A percentile compares a stretch with the other conserved stretches of the same genome.
Conservation (phyloP, 106 monocot genomes). For the Xerophyta viscosa region DNA sequence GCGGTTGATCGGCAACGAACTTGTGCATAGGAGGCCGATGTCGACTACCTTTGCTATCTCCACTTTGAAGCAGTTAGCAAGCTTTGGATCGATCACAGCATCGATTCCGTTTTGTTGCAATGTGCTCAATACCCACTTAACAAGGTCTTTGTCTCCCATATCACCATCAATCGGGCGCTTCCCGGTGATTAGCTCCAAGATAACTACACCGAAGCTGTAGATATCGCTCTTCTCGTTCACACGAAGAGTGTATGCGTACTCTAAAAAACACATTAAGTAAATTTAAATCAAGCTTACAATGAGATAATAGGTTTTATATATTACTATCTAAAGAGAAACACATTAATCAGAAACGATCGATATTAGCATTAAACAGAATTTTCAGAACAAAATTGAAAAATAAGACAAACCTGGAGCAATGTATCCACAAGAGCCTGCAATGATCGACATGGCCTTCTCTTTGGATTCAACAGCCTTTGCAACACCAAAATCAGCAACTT, state of each 20-base stretch:
- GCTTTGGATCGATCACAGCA: constrained; percentile 23
- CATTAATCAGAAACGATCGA: no score
- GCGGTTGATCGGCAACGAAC: constrained; percentile 19
- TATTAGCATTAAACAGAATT: no score
- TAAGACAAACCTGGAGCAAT: constrained; percentile 65
- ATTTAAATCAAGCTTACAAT: no score
- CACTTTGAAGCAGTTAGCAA: constrained; percentile 11
- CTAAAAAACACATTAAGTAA: constrained; percentile 9
- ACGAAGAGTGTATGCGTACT: constrained; percentile 44
- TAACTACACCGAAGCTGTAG: constrained; percentile 37
- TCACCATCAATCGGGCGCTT: constrained; percentile 26
- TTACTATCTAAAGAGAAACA: no score
- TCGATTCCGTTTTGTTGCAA: constrained; percentile 30
- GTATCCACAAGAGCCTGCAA: constrained; percentile 61
- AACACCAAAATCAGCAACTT: constrained; percentile 59
- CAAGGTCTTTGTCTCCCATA: constrained; percentile 45
- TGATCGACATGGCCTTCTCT: constrained; percentile 44
- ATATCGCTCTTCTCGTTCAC: constrained; percentile 51
- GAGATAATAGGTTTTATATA: no score
- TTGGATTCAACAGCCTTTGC: constrained; percentile 27
- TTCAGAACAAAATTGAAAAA: no score
- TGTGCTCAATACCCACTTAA: constrained; percentile 44
- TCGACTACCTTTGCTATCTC: constrained; percentile 15
- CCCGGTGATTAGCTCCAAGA: constrained; percentile 32
- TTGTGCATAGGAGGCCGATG: constrained; percentile 22